phyloP scores from a whole-genome alignment of 176 grass and related monocot species.

The Neostapfia colusana region DNA sequence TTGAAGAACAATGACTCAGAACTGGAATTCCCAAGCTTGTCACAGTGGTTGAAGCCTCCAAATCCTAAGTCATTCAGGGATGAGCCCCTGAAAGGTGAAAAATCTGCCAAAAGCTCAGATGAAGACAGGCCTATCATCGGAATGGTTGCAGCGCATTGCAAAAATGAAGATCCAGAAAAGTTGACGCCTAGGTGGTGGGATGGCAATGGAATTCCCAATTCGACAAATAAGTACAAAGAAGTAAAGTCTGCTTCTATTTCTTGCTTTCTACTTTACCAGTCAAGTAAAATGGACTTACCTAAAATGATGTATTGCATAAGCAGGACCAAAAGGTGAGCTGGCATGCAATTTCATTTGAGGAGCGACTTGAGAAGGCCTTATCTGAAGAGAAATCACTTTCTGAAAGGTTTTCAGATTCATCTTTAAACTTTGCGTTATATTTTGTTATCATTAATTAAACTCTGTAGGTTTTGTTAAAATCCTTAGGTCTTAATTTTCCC shows the following conservation, averaged over 20 bases:
- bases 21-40: constrained; percentile 57
- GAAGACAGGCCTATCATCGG: constrained; percentile 87
- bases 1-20: constrained; percentile 41
- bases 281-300: constrained; percentile 12
- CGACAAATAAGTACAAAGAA: constrained; percentile 98
- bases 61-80: constrained; percentile 37
- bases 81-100: constrained; percentile 43
- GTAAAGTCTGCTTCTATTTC: constrained; percentile 43
- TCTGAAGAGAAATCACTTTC: constrained; percentile 72
- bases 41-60: constrained; percentile 79
- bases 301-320: constrained; percentile 26
- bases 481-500: background rate
- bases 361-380: constrained; percentile 95
- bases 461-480: background rate
- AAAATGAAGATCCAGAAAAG: constrained; percentile 48
- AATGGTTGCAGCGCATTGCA: constrained; percentile 90
- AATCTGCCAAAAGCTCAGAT: constrained; percentile 55
- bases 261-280: constrained; percentile 20
- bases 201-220: constrained; percentile 97
- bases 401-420: constrained; percentile 53
- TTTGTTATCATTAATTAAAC: background rate
- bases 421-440: constrained; percentile 6
- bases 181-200: constrained; percentile 61
- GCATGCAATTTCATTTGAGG: constrained; percentile 81
- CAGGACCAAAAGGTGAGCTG: constrained; percentile 93